Evolutionary conservation across 768 basidiomycete genomes (phyloP), one percentile per base, ranked within the genome.

Genomic region (Guyanaporus albipodus): DNA sequence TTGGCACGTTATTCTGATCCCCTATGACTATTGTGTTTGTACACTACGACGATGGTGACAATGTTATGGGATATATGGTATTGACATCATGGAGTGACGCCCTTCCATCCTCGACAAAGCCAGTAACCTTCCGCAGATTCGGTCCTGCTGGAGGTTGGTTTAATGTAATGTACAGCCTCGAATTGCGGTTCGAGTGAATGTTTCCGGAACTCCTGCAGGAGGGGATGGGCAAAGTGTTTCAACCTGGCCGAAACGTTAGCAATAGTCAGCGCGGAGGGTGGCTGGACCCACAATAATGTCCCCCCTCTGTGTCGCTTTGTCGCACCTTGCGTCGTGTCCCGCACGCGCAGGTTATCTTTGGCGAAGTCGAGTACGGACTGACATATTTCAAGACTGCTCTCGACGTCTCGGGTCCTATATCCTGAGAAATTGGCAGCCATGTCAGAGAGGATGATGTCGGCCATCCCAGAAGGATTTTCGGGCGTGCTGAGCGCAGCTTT

Each of bases 371-470:
- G 78, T 1, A 89, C 92, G 4, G 85, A 80, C 29, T 75, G 66
- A 60, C 83, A 88, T 18, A 97, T 83, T 29, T 84, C 76, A 26
- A 94, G 72, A 47, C 84, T 84, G 9, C 74, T 63, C 57, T 83
- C 75, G 1, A 77, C 75, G 65, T 98, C 94, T 40, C 74, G 73
- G 0, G 68, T 64, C 15, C 73, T 63, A 49, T 86, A 82, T 6
- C 95, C 94, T 2, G 85, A 78, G 49, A 81, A 73, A 62, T 93
- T 92, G 17, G 82, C 82, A 15, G 92, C 89, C 86, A 97, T 93
- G 60, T 96, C 94, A 8, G 85, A 90, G 4, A 96, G 73, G 21
- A 96, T 78, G 15, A 94, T 70, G 61, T 97, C 91, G 7, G 82
- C 85, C 64, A 75, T 77, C 17, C 69, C 65, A 15, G 64, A 59